Conservation (phyloP, 176 grass and related monocot species). For the Juncus effusus region DNA sequence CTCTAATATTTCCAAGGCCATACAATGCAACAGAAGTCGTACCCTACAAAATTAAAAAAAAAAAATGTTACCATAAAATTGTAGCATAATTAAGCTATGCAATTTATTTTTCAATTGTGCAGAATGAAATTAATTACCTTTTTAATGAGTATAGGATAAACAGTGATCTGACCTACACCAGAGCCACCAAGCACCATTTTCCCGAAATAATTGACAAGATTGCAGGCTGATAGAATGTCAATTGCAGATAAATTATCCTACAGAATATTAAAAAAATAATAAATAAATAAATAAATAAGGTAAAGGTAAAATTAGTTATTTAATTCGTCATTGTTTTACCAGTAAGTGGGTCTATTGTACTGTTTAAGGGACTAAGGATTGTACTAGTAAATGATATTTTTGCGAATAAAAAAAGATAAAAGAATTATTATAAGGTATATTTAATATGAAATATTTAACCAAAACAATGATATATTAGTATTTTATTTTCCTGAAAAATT, state of each 20-base stretch:
- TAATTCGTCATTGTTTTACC: no score
- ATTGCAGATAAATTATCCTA: constrained; percentile 79
- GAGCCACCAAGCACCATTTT: constrained; percentile 63
- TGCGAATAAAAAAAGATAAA: no score
- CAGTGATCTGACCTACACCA: constrained; percentile 47
- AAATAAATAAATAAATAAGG: constrained; percentile 1
- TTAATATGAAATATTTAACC: no score
- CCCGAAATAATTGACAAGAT: constrained; percentile 90
- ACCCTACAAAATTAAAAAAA: constrained; percentile 48
- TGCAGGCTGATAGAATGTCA: constrained; percentile 66
- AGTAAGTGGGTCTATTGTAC: no score
- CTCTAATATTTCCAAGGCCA: constrained; percentile 72
- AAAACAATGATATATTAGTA: no score
- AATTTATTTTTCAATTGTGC: constrained; percentile 1
- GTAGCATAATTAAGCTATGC: constrained; percentile 16
- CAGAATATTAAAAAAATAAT: constrained; percentile 22
- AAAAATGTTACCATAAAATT: constrained; percentile 15
- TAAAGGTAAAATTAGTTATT: neutral
- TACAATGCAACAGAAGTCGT: constrained; percentile 62
- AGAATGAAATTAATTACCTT: constrained; percentile 42
- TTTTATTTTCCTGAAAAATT: constrained; percentile 77
- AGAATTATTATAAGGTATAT: no score
- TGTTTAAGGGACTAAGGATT: no score
- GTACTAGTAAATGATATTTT: no score
- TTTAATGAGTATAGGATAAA: constrained; percentile 65